Percentiles rank a stretch among this genome's conserved stretches.
Conservation (phyloP, 495 filamentous ascomycete genomes). For the Annulohypoxylon stygium region DNA sequence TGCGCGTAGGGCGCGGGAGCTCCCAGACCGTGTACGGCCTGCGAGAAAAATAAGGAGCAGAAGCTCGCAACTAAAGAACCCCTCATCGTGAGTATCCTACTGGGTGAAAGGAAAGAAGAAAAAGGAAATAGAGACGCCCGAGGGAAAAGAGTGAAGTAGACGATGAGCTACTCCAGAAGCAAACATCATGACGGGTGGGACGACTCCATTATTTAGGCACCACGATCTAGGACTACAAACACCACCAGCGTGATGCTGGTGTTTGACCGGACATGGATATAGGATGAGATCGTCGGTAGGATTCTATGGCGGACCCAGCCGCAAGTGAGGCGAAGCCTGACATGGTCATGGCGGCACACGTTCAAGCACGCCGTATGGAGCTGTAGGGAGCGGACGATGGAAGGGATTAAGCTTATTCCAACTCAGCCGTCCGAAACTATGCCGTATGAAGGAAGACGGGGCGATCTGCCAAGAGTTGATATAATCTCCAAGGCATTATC, state of each 20-base stretch:
- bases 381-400: background rate
- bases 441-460: background rate
- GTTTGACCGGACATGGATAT: background rate
- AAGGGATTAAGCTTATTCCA: background rate
- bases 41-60: conserved; percentile 14
- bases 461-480: conserved; percentile 1
- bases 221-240: background rate
- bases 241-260: background rate
- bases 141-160: conserved; percentile 1
- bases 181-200: background rate
- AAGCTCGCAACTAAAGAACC: conserved; percentile 1
- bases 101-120: background rate
- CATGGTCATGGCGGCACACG: background rate
- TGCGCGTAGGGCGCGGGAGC: conserved; percentile 27
- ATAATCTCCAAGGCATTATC: background rate
- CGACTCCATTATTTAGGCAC: conserved; percentile 22
- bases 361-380: background rate
- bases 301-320: background rate
- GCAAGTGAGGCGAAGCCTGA: conserved; percentile 2
- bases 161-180: background rate
- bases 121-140: background rate
- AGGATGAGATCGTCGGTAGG: background rate
- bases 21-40: conserved; percentile 23
- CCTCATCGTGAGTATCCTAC: conserved; percentile 18
- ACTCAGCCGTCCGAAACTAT: background rate